phyloP scores from a whole-genome alignment of 208 protist genomes.

The Vickermania ingenoplastis region DNA sequence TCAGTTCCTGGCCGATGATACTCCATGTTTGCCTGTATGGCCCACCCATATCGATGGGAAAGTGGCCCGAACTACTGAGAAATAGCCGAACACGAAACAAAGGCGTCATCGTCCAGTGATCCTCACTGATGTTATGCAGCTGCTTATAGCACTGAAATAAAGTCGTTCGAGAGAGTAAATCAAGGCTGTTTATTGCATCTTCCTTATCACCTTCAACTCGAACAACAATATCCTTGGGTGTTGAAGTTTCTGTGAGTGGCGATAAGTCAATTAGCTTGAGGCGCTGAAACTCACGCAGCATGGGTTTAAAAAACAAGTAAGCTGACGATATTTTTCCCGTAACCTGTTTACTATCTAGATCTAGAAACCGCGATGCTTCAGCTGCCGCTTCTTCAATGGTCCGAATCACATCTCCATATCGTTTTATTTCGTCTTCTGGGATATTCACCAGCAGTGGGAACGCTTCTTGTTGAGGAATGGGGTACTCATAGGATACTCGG shows the following conservation, averaged over 20 bases:
- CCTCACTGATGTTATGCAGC: slow-evolving; percentile 60
- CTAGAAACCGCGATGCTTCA: slow-evolving; percentile 75
- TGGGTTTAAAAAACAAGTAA: slow-evolving; percentile 75
- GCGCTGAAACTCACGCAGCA: slow-evolving; percentile 72
- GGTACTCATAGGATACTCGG: not conserved
- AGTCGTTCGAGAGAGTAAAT: slow-evolving; percentile 70
- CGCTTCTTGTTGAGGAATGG: not conserved
- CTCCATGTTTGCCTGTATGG: slow-evolving; percentile 88
- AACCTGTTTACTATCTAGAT: slow-evolving; percentile 69
- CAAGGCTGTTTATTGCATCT: slow-evolving; percentile 52
- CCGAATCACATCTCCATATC: slow-evolving; percentile 54
- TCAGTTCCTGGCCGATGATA: slow-evolving; percentile 78
- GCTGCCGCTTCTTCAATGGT: slow-evolving; percentile 86
- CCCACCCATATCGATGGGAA: slow-evolving; percentile 80
- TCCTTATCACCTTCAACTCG: slow-evolving; percentile 68
- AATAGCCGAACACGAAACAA: slow-evolving; percentile 82
- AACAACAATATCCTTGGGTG: slow-evolving; percentile 49
- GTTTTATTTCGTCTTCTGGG: slow-evolving; percentile 18
- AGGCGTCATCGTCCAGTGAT: slow-evolving; percentile 50
- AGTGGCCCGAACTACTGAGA: slow-evolving; percentile 61
- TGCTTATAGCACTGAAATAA: slow-evolving; percentile 83
- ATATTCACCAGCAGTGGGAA: slow-evolving; percentile 47
- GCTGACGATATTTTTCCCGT: slow-evolving; percentile 49
- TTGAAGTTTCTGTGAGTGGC: slow-evolving; percentile 29
- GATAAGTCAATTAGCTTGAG: slow-evolving; percentile 58